Evolutionary conservation across 2,329 filamentous ascomycete genomes (phyloP).

Genomic region (Laburnicola sp.): DNA sequence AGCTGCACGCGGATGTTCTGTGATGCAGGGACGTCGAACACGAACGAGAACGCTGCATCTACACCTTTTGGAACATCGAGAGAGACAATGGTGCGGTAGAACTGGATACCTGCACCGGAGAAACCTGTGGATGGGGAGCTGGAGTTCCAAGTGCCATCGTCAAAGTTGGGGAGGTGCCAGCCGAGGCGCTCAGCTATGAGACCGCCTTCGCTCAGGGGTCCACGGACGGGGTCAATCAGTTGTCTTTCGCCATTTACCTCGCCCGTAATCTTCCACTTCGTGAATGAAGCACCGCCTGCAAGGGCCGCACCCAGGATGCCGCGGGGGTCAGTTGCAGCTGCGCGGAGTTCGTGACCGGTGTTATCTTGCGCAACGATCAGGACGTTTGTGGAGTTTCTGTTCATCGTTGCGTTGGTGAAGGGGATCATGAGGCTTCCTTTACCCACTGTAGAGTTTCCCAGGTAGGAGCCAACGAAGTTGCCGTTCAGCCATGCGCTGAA

Average conservation of each 20-base stretch:
- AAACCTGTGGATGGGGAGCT: slow-evolving; percentile 48
- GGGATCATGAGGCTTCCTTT: slow-evolving; percentile 50
- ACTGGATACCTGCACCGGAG: slow-evolving; percentile 56
- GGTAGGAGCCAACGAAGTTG: slow-evolving; percentile 58
- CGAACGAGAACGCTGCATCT: slow-evolving; percentile 62
- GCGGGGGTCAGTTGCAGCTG: slow-evolving; percentile 53
- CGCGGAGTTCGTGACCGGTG: slow-evolving; percentile 61
- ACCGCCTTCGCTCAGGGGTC: slow-evolving; percentile 61
- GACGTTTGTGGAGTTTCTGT: slow-evolving; percentile 47
- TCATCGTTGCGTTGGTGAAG: slow-evolving; percentile 55
- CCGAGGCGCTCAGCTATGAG: slow-evolving; percentile 62
- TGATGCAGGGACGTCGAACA: slow-evolving; percentile 52
- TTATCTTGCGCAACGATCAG: slow-evolving; percentile 63
- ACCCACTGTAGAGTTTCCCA: slow-evolving; percentile 52
- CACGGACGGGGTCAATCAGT: slow-evolving; percentile 59
- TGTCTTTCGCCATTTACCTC: slow-evolving; percentile 56
- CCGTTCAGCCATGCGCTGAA: slow-evolving; percentile 63
- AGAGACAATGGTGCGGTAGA: slow-evolving; percentile 59
- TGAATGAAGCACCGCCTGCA: slow-evolving; percentile 49
- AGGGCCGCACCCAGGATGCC: slow-evolving; percentile 60
- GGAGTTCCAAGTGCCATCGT: slow-evolving; percentile 52
- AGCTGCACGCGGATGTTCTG: slow-evolving; percentile 57
- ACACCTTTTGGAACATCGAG: slow-evolving; percentile 56
- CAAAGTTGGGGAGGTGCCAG: slow-evolving; percentile 61
- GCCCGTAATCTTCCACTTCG: slow-evolving; percentile 61